Base-by-base conservation (phyloP, 2,329 filamentous ascomycete species). In the Fusarium goolgardi region DNA sequence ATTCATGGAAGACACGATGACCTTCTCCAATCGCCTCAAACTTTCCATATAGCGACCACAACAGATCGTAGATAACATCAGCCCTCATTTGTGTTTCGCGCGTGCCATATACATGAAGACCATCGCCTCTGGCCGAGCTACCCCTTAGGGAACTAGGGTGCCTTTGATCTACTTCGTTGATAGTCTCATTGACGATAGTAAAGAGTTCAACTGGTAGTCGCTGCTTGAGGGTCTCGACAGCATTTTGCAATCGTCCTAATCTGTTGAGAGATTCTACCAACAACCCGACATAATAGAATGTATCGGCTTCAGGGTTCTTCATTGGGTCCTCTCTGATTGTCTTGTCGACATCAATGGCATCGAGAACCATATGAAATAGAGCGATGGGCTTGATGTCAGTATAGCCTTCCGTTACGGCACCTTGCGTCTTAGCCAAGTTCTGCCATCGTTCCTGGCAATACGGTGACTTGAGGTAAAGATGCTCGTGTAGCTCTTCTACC, bases 371-470 rank as follows among this genome's bases (percentile, higher is more conserved):
- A 59, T 88, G 86, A 55, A 91, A 90, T 1, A 88, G 85, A 3
- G 80, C 76, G 32, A 86, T 78, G 12, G 80, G 73, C 13, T 78
- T 80, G 16, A 81, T 76, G 16, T 85, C 81, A n/a, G 80, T 76
- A 59, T 83, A 84, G 37, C 77, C 81, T 51, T 86, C 84, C 43
- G 81, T 81, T 63, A 80, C 82, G 5, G 82, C 81, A 47, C 87
- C 84, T 67, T 92, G 90, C 37, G 85, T 86, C 71, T 90, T 91
- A 37, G 90, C 86, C 62, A 97, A 88, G 60, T 86, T 87, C 78
- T 97, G 96, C 96, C 96, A 99, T 70, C 96, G 86, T 76, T 97
- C 93, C 76, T 97, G 94, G 76, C 95, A 98, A 77, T 99, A 99
- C 0, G 95, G 96, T 5, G 95, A 98, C 77, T 98, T 98, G 39